Evolutionary conservation across 306 rosid genomes (phyloP), one percentile per base, ranked within the genome.

Genomic region (Quercus rubra): DNA sequence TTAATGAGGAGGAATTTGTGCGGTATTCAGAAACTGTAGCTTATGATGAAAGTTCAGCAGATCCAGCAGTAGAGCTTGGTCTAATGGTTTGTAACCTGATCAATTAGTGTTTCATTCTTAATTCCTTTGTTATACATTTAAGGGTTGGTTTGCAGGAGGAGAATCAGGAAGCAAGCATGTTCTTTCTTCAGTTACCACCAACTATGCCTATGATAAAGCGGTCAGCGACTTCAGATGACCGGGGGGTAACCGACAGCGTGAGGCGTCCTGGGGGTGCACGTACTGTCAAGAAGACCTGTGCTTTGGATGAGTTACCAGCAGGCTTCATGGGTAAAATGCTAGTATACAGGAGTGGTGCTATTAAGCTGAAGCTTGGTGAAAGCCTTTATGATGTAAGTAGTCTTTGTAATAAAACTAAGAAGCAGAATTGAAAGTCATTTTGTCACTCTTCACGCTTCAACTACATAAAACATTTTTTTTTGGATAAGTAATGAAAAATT

Each of bases 311-410:
- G 30, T 58, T 91, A 79, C 92, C 98, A 75, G 73, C 88, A 18
- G 98, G 97, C 73, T 85, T 80, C 75, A 85, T 94, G 82, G 99
- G 99, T 51, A 92, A 94, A 89, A 86, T 92, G 94, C 83, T 91
- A 9, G 91, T 92, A 55, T 92, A 91, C 85, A 86, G 18, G 86
- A 92, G 97, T 69, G 97, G 97, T 79, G 89, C 85, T 54, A 64
- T 92, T 86, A 94, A 92, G 86, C 73, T 92, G 89, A 94, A 89
- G 85, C 84, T 90, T 62, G 97, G 97, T 5, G 74, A 92, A 82
- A 90, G 88, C 46, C 83, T 94, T 76, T 90, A 88, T 75, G 96
- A 94, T 84, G 97, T 89, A 87, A 91, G 97, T 83, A 70, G 21
- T 70, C 74, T 64, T 69, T 62, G 68, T 51, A 20, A 80, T 76